phyloP scores from a whole-genome alignment of 1,139 yeast genomes.

The Blastobotrys buckinghamii region DNA sequence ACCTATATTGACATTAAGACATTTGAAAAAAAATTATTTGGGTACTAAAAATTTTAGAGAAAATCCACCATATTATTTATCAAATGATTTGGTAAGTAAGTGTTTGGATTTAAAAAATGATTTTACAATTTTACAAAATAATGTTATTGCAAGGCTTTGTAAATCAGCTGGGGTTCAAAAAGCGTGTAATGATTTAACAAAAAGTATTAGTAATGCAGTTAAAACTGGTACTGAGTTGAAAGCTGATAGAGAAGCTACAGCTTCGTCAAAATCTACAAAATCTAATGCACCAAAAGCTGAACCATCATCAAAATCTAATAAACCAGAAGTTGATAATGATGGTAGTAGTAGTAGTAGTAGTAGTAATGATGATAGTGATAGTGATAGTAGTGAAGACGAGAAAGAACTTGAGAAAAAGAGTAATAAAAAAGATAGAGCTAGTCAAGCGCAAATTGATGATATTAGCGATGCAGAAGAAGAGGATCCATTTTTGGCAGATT shows the following conservation, averaged over 20 bases:
- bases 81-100: slow-evolving; percentile 4
- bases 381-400: slow-evolving; percentile 20
- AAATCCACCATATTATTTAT: slow-evolving; percentile 19
- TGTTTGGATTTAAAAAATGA: slow-evolving; percentile 7
- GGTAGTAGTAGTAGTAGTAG: slow-evolving; percentile 15
- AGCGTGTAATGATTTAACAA: slow-evolving; percentile 45
- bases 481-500: slow-evolving; percentile 47
- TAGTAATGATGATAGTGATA: background rate
- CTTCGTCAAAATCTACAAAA: background rate
- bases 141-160: slow-evolving; percentile 50
- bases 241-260: slow-evolving; percentile 11
- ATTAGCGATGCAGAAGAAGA: slow-evolving; percentile 10
- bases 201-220: slow-evolving; percentile 53
- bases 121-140: slow-evolving; percentile 10
- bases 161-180: slow-evolving; percentile 49
- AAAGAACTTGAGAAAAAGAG: slow-evolving; percentile 16
- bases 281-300: background rate
- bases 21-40: slow-evolving; percentile 23
- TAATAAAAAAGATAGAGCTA: slow-evolving; percentile 23
- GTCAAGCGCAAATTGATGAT: slow-evolving; percentile 11
- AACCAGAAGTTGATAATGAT: slow-evolving; percentile 13
- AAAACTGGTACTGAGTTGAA: slow-evolving; percentile 23
- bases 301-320: background rate
- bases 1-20: slow-evolving; percentile 20
- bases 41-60: slow-evolving; percentile 14